Base-by-base conservation (phyloP, 148 eudicot species). In the Beta vulgaris region DNA sequence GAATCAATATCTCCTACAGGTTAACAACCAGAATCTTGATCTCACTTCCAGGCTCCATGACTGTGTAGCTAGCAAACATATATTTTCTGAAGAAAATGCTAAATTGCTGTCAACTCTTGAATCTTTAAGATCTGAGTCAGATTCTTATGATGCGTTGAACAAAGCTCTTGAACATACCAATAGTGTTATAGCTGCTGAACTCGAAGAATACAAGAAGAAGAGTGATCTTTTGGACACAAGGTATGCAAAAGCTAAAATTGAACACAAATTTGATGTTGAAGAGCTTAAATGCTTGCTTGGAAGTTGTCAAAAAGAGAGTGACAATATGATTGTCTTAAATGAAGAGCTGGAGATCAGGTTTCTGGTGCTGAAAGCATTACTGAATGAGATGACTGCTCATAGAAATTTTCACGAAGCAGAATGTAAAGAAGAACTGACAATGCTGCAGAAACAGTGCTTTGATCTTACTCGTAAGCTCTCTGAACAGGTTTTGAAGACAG, bases 401-500 rank as follows among this genome's bases (percentile, higher is more conserved):
- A 69, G 58, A 31, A 69, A 70, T 29, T 80, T 71, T 53, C 79
- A 69, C 23, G 80, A 75, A 67, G n/a, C n/a, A n/a, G 80, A 84
- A 71, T 46, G 69, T 76, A 76, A 71, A 69, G 82, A 86, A 55
- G 90, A 90, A 69, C 42, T 78, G 36, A 37, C 44, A 29, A 85
- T 39, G 76, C 81, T 91, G 72, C 85, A 79, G 61, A 79, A 74
- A 23, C 83, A 77, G 79, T 78, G 84, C 75, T 78, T 77, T 79
- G 91, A 89, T 69, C 90, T 95, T 46, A 77, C 78, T 19, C 82
- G 44, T 72, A 89, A 79, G 88, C 90, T 92, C 43, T 85, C 93
- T 36, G 89, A 92, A 64, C 98, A 95, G 88, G 78, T 81, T 78
- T 58, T 90, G 85, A 92, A 86, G 78, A 85, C 98, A 0, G 97